phyloP scores from a whole-genome alignment of 1,139 yeast species.

The Kodamaea alishanica region DNA sequence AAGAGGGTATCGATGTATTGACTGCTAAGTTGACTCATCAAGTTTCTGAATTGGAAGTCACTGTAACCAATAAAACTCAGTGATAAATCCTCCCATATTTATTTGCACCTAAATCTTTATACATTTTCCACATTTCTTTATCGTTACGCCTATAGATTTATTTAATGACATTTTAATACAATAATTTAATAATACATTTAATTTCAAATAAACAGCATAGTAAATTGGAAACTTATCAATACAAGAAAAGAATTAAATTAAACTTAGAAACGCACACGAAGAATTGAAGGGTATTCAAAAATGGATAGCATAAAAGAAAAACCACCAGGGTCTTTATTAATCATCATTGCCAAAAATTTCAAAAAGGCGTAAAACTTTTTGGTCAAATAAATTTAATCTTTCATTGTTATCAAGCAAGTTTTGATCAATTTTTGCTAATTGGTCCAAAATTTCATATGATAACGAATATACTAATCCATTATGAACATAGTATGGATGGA shows the following conservation, averaged over 20 bases:
- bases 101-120: background rate
- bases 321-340: background rate
- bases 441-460: constrained; percentile 8
- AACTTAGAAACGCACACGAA: background rate
- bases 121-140: background rate
- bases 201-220: no score
- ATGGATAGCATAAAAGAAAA: no score
- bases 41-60: constrained; percentile 23
- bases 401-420: constrained; percentile 4
- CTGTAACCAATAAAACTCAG: constrained; percentile 15
- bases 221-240: no score
- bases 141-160: background rate
- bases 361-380: constrained; percentile 8
- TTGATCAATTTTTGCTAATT: constrained; percentile 5
- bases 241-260: background rate
- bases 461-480: constrained; percentile 8
- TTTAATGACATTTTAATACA: no score
- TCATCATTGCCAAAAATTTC: constrained; percentile 7
- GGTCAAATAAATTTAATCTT: constrained; percentile 5
- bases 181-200: no score
- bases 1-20: constrained; percentile 22
- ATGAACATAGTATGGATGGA: constrained; percentile 9
- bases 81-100: background rate
- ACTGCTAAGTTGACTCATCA: constrained; percentile 28
- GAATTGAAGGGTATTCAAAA: background rate